Evolutionary conservation across 2,329 filamentous ascomycete genomes (phyloP), one percentile per base, ranked within the genome.

Genomic region (Aspergillus sp.): DNA sequence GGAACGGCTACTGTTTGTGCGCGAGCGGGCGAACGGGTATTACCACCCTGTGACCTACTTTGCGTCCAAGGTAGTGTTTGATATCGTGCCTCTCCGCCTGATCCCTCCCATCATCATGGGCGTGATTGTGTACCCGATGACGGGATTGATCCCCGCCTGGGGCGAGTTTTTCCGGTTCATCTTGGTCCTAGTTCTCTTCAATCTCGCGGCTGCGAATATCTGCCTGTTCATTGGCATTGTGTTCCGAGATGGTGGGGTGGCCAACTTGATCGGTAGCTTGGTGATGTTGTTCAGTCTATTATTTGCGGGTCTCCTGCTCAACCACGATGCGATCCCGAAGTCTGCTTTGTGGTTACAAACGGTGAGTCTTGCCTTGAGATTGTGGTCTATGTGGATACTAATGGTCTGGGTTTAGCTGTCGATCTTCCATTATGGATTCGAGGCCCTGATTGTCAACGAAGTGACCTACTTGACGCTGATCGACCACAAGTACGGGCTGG

Each of bases 361-460:
- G 46, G 84, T 87, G 75, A 76, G 82, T 78, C 49, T 52, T 19
- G 9, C 10, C 32, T 10, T 14, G 16, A 31, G 21, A 49, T 19
- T 31, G 41, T 21, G 5, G 6, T 7, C 13, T 17, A 19, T 7
- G 11, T 5, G 48, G 25, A 31, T 53, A 14, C 25, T 59, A 42
- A 52, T 53, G 66, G 62, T 73, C 7, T n/a, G 14, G 52, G 31
- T 49, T 10, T 49, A 88, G 75, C 77, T 99, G 7, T 97, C 92
- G 1, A 99, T 99, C 58, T 99, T 99, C 81, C 94, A 99, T 70
- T 99, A 96, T 68, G 93, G 88, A 4, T 97, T 97, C 64, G 94
- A 99, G 78, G 89, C 90, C 2, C 82, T 99, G 13, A 96, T 97
- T 58, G 94, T 99, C 63, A 99, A 97, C 67, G 94, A 99, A 76